A percentile compares a stretch with the other conserved stretches of the same genome.
Conservation (phyloP, 78 protist species). For the Speleostelium caveatum region DNA sequence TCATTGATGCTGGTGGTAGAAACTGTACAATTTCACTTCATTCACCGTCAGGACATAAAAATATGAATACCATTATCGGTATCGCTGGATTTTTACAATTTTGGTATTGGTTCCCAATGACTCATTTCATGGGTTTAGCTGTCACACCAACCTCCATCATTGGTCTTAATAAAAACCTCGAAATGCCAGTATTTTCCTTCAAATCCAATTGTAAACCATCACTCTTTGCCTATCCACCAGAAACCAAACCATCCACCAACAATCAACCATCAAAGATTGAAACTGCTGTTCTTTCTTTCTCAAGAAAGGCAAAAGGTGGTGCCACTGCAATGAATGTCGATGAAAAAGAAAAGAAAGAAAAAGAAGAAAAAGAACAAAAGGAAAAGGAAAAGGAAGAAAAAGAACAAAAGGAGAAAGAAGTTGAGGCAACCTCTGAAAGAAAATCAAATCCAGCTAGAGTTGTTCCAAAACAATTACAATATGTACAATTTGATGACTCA, state of each 20-base stretch:
- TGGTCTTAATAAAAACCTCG: slow-evolving; percentile 92
- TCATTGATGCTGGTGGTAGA: slow-evolving; percentile 99
- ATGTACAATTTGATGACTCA: slow-evolving; percentile 42
- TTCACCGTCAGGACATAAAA: slow-evolving; percentile 85
- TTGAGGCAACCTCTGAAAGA: slow-evolving; percentile 73
- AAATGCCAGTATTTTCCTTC: slow-evolving; percentile 79
- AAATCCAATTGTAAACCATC: slow-evolving; percentile 83
- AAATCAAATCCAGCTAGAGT: slow-evolving; percentile 93
- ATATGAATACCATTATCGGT: slow-evolving; percentile 87
- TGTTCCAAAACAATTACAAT: slow-evolving; percentile 81
- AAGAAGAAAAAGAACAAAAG: slow-evolving; percentile 69
- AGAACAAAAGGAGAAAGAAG: slow-evolving; percentile 77
- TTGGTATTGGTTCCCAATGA: slow-evolving; percentile 99
- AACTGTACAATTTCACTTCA: slow-evolving; percentile 91
- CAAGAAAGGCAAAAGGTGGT: slow-evolving; percentile 32
- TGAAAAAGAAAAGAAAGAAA: slow-evolving; percentile 33
- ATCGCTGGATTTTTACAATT: slow-evolving; percentile 95
- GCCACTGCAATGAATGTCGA: slow-evolving; percentile 41
- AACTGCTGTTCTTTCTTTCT: slow-evolving; percentile 84
- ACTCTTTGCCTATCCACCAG: slow-evolving; percentile 95
- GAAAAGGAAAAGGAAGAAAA: slow-evolving; percentile 61
- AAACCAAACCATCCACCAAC: slow-evolving; percentile 19
- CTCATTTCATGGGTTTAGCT: slow-evolving; percentile 94
- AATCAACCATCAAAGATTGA: slow-evolving; percentile 69
- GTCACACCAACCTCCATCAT: slow-evolving; percentile 97